A percentile compares a stretch with the other conserved stretches of the same genome.
These are phyloP conservation scores for Vanrija sp. DNA, from an alignment of 1,284 basidiomycete species.

Conservation along the genomic window DNA sequence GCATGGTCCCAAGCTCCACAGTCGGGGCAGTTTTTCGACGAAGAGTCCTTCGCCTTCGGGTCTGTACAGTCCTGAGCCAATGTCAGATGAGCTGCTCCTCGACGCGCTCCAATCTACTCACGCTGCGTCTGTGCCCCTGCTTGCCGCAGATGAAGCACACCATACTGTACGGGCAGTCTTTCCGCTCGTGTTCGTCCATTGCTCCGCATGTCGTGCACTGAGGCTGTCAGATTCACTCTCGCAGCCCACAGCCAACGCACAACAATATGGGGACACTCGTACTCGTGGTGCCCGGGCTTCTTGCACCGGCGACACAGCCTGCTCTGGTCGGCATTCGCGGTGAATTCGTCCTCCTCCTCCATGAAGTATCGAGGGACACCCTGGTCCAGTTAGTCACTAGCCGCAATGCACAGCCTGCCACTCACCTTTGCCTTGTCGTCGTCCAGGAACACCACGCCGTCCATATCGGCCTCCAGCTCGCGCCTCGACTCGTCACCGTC, in stretches of 20 bases:
- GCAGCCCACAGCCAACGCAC: constrained; percentile 17
- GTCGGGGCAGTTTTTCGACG: constrained; percentile 60
- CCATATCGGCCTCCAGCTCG: constrained; percentile 12
- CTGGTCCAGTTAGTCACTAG: constrained; percentile 12
- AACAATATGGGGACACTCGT: constrained; percentile 37
- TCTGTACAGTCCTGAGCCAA: constrained; percentile 67
- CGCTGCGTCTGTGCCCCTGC: constrained; percentile 75
- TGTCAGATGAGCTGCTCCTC: too few species aligned
- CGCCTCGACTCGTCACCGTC: constrained; percentile 13
- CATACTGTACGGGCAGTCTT: constrained; percentile 77
- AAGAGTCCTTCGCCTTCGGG: constrained; percentile 49
- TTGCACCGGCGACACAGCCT: constrained; percentile 44
- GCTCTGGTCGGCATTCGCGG: constrained; percentile 38
- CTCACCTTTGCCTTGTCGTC: constrained; percentile 32
- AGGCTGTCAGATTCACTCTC: constrained; percentile 1
- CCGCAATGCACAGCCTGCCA: not conserved
- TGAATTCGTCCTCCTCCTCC: constrained; percentile 34
- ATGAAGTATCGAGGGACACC: constrained; percentile 39
- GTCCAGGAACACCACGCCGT: constrained; percentile 38
- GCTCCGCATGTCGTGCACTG: constrained; percentile 86
- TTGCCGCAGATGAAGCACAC: constrained; percentile 81
- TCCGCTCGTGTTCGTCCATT: constrained; percentile 74
- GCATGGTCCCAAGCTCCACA: constrained; percentile 69
- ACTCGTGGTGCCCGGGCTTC: constrained; percentile 33
- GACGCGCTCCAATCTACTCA: constrained; percentile 37